A percentile compares a stretch with the other conserved stretches of the same genome.
Evolutionary conservation across 139 green algal genomes (phyloP).

Genomic region (Tetraselmis chui): DNA sequence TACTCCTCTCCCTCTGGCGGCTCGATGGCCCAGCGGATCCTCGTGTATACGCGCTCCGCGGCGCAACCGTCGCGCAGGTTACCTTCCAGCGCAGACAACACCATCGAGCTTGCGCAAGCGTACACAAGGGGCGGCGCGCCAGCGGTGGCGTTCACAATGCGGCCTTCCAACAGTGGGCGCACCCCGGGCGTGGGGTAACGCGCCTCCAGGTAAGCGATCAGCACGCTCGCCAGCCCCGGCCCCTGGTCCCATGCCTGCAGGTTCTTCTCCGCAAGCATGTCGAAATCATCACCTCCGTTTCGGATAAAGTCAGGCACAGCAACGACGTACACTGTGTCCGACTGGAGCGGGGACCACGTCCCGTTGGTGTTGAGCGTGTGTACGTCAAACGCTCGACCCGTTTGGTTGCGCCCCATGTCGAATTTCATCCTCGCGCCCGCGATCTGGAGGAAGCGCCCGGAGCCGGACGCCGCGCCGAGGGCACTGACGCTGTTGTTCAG

Average conservation of each 20-base stretch:
- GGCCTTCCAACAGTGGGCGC: background rate
- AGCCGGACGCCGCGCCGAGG: background rate
- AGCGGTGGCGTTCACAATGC: background rate
- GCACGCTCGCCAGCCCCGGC: background rate
- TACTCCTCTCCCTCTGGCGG: background rate
- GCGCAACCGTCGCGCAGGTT: background rate
- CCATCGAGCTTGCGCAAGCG: background rate
- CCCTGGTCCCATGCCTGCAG: background rate
- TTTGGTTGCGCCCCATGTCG: background rate
- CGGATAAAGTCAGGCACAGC: background rate
- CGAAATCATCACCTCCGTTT: background rate
- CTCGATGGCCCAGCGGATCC: background rate
- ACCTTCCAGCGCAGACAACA: background rate
- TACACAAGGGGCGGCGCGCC: background rate
- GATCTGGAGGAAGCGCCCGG: background rate
- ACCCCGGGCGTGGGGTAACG: background rate
- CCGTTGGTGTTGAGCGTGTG: background rate
- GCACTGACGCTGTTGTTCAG: background rate
- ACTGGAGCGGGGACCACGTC: background rate
- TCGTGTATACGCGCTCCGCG: background rate
- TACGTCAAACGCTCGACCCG: background rate
- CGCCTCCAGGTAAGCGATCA: background rate
- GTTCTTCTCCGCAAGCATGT: background rate
- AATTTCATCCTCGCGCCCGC: background rate
- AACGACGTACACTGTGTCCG: background rate